These are phyloP conservation scores for Asterochloris erici DNA, from an alignment of 139 green algal species.

Conservation along the genomic window DNA sequence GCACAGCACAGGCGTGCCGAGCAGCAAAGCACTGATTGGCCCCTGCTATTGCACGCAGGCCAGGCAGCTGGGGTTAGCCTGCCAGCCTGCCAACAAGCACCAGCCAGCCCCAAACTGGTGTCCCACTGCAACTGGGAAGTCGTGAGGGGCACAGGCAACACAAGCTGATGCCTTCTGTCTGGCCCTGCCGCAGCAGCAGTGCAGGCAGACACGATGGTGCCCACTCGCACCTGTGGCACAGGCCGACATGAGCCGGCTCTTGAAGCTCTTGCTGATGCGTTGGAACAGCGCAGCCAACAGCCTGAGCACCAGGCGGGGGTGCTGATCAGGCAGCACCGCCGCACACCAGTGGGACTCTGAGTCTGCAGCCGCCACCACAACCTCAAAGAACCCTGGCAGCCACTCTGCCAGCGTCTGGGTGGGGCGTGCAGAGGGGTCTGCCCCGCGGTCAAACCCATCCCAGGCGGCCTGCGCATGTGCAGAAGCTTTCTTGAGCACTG, in stretches of 20 bases:
- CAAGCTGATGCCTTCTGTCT: not conserved
- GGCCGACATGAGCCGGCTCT: constrained; percentile 35
- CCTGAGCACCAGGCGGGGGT: constrained; percentile 42
- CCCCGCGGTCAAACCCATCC: constrained; percentile 34
- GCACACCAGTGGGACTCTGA: constrained; percentile 60
- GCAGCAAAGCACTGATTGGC: too few species aligned
- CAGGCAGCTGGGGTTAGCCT: too few species aligned
- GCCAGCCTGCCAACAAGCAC: too few species aligned
- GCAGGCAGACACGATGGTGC: not conserved
- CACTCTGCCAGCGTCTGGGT: constrained; percentile 41
- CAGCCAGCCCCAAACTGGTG: too few species aligned
- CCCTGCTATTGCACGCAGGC: too few species aligned
- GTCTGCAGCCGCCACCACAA: constrained; percentile 44
- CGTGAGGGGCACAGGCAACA: too few species aligned
- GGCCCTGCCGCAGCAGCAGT: not conserved
- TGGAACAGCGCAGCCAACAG: constrained; percentile 38
- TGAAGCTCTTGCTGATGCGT: constrained; percentile 27
- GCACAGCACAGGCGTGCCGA: too few species aligned
- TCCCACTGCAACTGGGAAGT: too few species aligned
- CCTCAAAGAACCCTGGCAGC: constrained; percentile 67
- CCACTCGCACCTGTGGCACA: constrained; percentile 38
- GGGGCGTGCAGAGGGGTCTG: not conserved
- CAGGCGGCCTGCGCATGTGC: constrained; percentile 29
- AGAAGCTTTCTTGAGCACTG: not conserved
- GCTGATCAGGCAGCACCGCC: constrained; percentile 41